phyloP scores from a whole-genome alignment of 768 basidiomycete species.

The Pleurotus salmoneostramineus region DNA sequence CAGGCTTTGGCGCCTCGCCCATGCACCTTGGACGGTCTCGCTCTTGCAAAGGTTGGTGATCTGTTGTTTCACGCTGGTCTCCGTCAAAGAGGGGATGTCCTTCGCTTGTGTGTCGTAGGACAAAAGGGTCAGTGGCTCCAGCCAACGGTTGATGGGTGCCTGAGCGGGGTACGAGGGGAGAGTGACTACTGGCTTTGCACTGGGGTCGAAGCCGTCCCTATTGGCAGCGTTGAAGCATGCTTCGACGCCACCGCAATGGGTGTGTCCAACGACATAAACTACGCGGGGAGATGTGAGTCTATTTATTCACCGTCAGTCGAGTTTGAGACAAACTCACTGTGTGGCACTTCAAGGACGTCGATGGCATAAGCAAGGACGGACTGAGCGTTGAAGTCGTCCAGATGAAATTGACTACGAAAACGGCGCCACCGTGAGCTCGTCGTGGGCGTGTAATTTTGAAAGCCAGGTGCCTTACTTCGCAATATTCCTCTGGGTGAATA shows the following conservation, averaged over 20 bases:
- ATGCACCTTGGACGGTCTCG: neutral
- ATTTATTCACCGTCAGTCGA: slow-evolving; percentile 7
- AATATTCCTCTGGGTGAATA: slow-evolving; percentile 84
- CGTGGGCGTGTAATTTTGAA: too few species aligned
- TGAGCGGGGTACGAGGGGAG: slow-evolving; percentile 26
- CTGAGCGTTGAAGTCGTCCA: slow-evolving; percentile 62
- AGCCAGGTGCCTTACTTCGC: slow-evolving; percentile 58
- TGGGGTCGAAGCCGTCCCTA: neutral
- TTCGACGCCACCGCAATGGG: slow-evolving; percentile 73
- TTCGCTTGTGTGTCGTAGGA: slow-evolving; percentile 16
- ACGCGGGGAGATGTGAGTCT: neutral
- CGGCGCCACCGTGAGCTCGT: neutral
- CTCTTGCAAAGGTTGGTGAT: neutral
- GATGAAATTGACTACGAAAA: slow-evolving; percentile 53
- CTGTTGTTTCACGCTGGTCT: neutral
- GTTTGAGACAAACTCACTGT: slow-evolving; percentile 52
- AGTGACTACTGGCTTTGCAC: neutral
- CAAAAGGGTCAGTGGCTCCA: slow-evolving; percentile 60
- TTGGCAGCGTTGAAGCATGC: slow-evolving; percentile 47
- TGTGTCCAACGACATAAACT: slow-evolving; percentile 85
- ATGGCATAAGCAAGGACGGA: slow-evolving; percentile 77
- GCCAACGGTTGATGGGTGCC: slow-evolving; percentile 64
- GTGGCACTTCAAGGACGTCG: slow-evolving; percentile 63
- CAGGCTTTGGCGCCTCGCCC: neutral
- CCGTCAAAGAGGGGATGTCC: neutral